Conservation (phyloP, 371 early-diverging fungal genomes). For the Phascolomyces articulosus region DNA sequence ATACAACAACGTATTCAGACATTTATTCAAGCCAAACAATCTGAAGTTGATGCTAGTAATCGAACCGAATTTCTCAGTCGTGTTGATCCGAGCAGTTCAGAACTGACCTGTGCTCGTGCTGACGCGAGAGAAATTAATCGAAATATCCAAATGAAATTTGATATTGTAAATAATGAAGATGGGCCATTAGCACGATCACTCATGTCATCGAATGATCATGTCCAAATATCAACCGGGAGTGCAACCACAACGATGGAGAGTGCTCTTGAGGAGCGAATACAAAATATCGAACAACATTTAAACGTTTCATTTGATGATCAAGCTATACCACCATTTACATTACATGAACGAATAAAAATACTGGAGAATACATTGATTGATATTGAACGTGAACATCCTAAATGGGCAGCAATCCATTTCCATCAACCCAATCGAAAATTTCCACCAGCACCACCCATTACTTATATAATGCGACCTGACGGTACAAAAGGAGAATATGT, state of each 20-base stretch:
- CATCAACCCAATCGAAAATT: constrained; percentile 63
- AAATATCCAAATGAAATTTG: constrained; percentile 82
- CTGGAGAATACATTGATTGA: constrained; percentile 72
- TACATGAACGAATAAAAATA: constrained; percentile 62
- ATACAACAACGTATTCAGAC: constrained; percentile 54
- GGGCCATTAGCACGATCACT: constrained; percentile 71
- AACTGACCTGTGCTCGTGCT: constrained; percentile 66
- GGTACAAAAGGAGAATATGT: constrained; percentile 1
- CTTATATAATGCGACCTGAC: constrained; percentile 31
- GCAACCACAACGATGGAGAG: neutral
- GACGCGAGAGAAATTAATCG: constrained; percentile 78
- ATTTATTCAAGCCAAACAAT: constrained; percentile 65
- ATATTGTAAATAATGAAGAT: constrained; percentile 76
- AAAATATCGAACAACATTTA: constrained; percentile 67
- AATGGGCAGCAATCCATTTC: constrained; percentile 75
- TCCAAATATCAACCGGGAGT: constrained; percentile 3
- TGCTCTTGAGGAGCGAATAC: constrained; percentile 45
- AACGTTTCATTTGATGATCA: constrained; percentile 60
- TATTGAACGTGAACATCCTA: constrained; percentile 70
- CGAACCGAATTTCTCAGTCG: constrained; percentile 65
- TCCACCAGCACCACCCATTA: constrained; percentile 43
- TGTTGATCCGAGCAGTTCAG: constrained; percentile 41
- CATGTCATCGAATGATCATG: constrained; percentile 18
- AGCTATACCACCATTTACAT: constrained; percentile 29
- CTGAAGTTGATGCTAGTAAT: constrained; percentile 74